These are phyloP conservation scores for Pterocarpus santalinus DNA, from an alignment of 306 rosid species.

Conservation along the genomic window DNA sequence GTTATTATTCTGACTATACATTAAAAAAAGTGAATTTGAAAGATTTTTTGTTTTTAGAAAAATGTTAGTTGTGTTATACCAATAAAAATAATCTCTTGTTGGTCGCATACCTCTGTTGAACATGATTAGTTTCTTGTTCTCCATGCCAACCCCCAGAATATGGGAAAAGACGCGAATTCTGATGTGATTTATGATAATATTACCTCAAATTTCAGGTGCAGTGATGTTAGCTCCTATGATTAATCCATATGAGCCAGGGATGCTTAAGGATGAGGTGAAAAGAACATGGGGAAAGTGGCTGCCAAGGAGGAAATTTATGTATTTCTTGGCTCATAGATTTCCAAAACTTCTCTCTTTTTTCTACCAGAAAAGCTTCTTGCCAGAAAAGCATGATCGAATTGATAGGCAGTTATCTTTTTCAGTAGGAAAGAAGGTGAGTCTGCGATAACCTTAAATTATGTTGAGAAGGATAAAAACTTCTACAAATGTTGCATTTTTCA, in stretches of 20 bases:
- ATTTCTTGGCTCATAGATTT: slow-evolving; percentile 76
- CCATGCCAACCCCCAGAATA: not conserved
- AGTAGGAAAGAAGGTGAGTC: slow-evolving; percentile 79
- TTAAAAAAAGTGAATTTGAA: too few species aligned
- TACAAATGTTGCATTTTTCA: not conserved
- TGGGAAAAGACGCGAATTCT: slow-evolving; percentile 7
- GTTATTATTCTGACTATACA: too few species aligned
- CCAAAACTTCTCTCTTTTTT: slow-evolving; percentile 76
- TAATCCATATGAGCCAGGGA: slow-evolving; percentile 79
- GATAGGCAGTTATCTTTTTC: slow-evolving; percentile 71
- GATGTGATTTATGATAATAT: slow-evolving; percentile 32
- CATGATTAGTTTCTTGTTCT: slow-evolving; percentile 17
- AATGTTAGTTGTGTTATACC: not conserved
- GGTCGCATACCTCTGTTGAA: slow-evolving; percentile 29
- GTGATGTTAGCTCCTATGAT: slow-evolving; percentile 85
- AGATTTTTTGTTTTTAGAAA: too few species aligned
- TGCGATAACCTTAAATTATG: slow-evolving; percentile 15
- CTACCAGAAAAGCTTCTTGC: slow-evolving; percentile 75
- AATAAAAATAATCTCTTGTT: slow-evolving; percentile 19
- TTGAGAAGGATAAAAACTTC: slow-evolving; percentile 3
- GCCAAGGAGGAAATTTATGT: slow-evolving; percentile 71
- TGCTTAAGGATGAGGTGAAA: slow-evolving; percentile 83
- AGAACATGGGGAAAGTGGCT: slow-evolving; percentile 89
- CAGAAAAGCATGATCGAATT: slow-evolving; percentile 78
- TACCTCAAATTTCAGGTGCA: slow-evolving; percentile 72